Conservation (phyloP, 164 flowering plant genomes). For the Sedum album region DNA sequence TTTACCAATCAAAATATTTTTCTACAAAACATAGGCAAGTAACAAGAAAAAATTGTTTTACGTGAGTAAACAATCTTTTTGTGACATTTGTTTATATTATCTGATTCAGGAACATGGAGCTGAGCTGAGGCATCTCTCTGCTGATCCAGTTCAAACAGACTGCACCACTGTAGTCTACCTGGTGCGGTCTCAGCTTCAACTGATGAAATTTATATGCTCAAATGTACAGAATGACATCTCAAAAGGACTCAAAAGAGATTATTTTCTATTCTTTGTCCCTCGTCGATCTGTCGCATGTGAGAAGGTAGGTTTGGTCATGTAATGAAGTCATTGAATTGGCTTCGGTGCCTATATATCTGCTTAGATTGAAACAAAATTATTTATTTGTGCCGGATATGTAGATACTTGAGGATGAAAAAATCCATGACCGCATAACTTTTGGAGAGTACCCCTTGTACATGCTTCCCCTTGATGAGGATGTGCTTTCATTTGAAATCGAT, state of each 20-base stretch:
- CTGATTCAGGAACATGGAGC: conserved; percentile 67
- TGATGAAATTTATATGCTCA: conserved; percentile 56
- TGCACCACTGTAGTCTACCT: conserved; percentile 71
- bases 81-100: neutral
- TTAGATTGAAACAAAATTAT: neutral
- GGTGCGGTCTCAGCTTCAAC: conserved; percentile 50
- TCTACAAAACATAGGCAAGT: too few species aligned
- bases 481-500: conserved; percentile 88
- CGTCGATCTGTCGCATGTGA: conserved; percentile 88
- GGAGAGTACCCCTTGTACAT: conserved; percentile 83
- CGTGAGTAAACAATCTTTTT: too few species aligned
- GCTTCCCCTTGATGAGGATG: conserved; percentile 90
- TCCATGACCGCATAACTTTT: conserved; percentile 69
- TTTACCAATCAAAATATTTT: neutral
- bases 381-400: conserved; percentile 18
- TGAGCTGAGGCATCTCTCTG: conserved; percentile 60
- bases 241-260: conserved; percentile 75
- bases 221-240: conserved; percentile 59
- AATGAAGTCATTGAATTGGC: neutral
- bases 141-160: conserved; percentile 72
- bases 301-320: conserved; percentile 39
- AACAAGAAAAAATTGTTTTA: too few species aligned
- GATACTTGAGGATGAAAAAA: conserved; percentile 84
- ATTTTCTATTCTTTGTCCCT: conserved; percentile 78
- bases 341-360: neutral